These are phyloP conservation scores for Lepidium campestre DNA, from an alignment of 441 rosid species.

Conservation along the genomic window DNA sequence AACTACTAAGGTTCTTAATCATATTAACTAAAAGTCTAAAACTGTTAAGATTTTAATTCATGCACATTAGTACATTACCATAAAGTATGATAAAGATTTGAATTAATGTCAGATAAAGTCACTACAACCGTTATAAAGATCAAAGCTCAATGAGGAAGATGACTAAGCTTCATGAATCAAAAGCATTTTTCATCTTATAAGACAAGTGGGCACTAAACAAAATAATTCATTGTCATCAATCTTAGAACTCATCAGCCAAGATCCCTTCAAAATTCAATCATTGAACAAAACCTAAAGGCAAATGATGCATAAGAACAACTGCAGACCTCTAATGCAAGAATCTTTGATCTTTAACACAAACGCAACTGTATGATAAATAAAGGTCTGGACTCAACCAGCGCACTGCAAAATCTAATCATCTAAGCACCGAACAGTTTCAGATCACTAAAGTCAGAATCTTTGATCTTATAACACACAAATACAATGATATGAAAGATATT, in stretches of 20 bases:
- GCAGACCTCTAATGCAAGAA: background rate
- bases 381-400: background rate
- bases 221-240: background rate
- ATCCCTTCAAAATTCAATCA: background rate
- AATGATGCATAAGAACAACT: background rate
- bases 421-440: background rate
- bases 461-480: slow-evolving; percentile 8
- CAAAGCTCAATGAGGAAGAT: slow-evolving; percentile 1
- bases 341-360: background rate
- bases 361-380: background rate
- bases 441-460: background rate
- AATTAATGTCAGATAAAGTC: background rate
- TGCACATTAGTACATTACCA: background rate
- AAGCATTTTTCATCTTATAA: background rate
- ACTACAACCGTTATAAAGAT: background rate
- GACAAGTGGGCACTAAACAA: background rate
- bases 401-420: background rate
- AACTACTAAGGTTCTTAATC: background rate
- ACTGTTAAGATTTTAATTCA: background rate
- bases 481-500: background rate
- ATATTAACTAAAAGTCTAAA: background rate
- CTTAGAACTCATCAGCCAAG: background rate
- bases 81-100: background rate
- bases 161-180: background rate
- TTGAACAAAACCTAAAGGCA: background rate